These are phyloP conservation scores for Camellia granthamiana DNA, from an alignment of 148 eudicot species.

Conservation along the genomic window DNA sequence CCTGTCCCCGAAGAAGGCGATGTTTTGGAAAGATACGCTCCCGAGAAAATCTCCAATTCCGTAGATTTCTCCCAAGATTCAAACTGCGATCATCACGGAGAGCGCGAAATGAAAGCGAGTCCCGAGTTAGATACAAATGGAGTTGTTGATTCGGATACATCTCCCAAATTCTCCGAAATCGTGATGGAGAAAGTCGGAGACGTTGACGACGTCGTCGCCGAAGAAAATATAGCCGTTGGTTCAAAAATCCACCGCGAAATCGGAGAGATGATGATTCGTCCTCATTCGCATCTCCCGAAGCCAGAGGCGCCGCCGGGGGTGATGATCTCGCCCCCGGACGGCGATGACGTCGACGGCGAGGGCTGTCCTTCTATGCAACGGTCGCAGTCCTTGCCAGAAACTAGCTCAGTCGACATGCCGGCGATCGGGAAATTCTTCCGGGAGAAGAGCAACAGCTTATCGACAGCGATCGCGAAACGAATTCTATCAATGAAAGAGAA, in stretches of 20 bases:
- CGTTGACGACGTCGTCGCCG: not conserved
- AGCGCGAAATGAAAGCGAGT: not conserved
- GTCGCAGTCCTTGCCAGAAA: constrained; percentile 31
- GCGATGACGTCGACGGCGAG: constrained; percentile 1
- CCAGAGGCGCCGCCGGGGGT: constrained; percentile 64
- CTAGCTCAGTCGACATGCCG: constrained; percentile 33
- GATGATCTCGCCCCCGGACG: constrained; percentile 9
- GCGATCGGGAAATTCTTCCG: constrained; percentile 62
- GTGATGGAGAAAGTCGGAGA: constrained; percentile 7
- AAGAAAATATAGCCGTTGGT: not conserved
- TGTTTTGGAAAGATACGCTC: not conserved
- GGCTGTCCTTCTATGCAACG: not conserved
- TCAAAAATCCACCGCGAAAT: not conserved
- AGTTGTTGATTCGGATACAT: not conserved
- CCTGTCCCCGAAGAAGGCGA: not conserved
- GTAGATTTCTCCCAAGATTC: not conserved
- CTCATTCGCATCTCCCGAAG: constrained; percentile 54
- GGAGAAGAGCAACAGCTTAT: constrained; percentile 56
- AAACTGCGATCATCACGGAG: constrained; percentile 2
- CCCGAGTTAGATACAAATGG: not conserved
- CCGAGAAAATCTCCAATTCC: constrained; percentile 5
- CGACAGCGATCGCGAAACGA: constrained; percentile 52
- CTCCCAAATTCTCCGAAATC: constrained; percentile 14
- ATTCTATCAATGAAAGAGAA: constrained; percentile 29
- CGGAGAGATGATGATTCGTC: constrained; percentile 22